phyloP scores from a whole-genome alignment of 805 yeast genomes.

The Scheffersomyces stipitis region DNA sequence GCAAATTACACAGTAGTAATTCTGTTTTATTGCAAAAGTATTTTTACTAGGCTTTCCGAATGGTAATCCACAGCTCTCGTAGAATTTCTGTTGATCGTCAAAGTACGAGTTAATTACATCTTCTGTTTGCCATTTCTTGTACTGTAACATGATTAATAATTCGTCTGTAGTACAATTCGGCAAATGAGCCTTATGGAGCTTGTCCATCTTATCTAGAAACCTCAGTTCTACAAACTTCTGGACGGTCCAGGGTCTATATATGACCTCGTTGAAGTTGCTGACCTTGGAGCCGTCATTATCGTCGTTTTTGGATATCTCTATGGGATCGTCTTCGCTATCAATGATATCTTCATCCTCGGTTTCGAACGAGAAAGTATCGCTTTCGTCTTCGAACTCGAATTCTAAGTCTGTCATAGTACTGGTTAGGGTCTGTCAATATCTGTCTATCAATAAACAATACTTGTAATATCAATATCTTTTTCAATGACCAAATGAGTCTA shows the following conservation, averaged over 20 bases:
- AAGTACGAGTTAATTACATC: slow-evolving; percentile 37
- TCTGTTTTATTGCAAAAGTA: slow-evolving; percentile 7
- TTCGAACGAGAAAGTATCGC: slow-evolving; percentile 6
- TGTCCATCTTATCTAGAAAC: slow-evolving; percentile 21
- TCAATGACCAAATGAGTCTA: too few species aligned
- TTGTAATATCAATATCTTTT: too few species aligned
- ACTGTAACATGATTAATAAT: slow-evolving; percentile 34
- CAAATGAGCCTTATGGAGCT: slow-evolving; percentile 22
- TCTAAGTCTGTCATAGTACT: slow-evolving; percentile 8
- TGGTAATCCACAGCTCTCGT: slow-evolving; percentile 28
- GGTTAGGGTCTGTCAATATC: background rate
- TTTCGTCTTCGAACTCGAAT: slow-evolving; percentile 23
- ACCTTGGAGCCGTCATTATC: slow-evolving; percentile 7
- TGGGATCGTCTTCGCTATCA: slow-evolving; percentile 1
- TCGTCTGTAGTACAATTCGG: slow-evolving; percentile 31
- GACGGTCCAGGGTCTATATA: slow-evolving; percentile 28
- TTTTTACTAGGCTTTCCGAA: background rate
- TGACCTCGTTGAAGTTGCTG: slow-evolving; percentile 9
- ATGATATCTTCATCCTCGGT: slow-evolving; percentile 9
- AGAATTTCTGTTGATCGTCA: slow-evolving; percentile 27
- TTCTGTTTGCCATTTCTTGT: slow-evolving; percentile 40
- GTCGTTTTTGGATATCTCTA: slow-evolving; percentile 9
- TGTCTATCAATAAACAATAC: background rate
- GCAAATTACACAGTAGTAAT: slow-evolving; percentile 65
- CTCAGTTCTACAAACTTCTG: slow-evolving; percentile 22